Conservation (phyloP, 306 rosid species). For the Cucumis cinereus region DNA sequence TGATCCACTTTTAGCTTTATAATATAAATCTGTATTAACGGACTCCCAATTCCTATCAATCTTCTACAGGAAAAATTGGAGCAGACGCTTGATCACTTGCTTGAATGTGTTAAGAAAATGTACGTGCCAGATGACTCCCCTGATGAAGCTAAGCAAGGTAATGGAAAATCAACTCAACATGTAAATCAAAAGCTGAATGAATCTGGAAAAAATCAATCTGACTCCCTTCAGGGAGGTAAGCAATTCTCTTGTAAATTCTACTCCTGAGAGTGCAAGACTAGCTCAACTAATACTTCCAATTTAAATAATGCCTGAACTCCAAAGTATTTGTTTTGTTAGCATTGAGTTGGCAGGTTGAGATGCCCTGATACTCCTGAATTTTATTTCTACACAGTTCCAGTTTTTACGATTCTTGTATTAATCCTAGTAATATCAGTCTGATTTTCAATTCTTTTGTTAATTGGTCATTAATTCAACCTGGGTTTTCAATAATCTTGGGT, state of each 20-base stretch:
- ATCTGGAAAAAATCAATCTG: conserved; percentile 19
- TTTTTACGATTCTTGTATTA: neutral
- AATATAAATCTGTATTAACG: neutral
- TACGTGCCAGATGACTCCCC: conserved; percentile 28
- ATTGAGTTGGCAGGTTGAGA: neutral
- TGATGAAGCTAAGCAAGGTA: conserved; percentile 20
- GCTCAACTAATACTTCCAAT: neutral
- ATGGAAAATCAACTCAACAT: conserved; percentile 16
- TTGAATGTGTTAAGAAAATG: conserved; percentile 46
- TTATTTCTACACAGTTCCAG: neutral
- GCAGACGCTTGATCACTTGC: conserved; percentile 42
- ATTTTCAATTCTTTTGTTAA: neutral
- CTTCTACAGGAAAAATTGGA: conserved; percentile 39
- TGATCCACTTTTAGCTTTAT: neutral
- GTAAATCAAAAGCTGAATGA: conserved; percentile 18
- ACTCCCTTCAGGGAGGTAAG: conserved; percentile 35
- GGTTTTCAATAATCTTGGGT: neutral
- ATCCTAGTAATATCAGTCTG: neutral
- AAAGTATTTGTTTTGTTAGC: neutral
- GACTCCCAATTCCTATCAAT: neutral
- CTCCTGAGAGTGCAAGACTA: neutral
- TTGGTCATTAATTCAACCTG: neutral
- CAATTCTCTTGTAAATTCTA: neutral
- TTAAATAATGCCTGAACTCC: neutral
- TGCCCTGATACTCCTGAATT: neutral